These are phyloP conservation scores for Colletotrichum truncatum DNA, from an alignment of 2,329 filamentous ascomycete species.

Conservation along the genomic window DNA sequence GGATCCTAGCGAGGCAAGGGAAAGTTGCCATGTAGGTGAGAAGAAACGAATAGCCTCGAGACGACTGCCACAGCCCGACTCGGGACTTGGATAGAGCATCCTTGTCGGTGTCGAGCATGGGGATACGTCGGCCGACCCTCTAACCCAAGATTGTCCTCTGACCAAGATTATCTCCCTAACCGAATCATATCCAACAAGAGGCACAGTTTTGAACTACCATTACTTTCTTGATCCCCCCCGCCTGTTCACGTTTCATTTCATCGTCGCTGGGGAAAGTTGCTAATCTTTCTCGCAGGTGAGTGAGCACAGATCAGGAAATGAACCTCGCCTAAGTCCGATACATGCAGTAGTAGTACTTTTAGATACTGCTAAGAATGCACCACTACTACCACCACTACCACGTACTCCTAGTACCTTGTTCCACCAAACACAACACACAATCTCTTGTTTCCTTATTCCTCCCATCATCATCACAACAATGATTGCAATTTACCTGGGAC, in stretches of 20 bases:
- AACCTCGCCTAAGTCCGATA: not conserved
- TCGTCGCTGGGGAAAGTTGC: not conserved
- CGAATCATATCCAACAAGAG: not conserved
- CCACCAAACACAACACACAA: not conserved
- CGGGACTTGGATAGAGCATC: not conserved
- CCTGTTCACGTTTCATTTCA: not conserved
- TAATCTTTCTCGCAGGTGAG: not conserved
- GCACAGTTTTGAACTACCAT: not conserved
- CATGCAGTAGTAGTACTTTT: too few species aligned
- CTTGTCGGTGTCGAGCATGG: not conserved
- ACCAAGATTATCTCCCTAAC: not conserved
- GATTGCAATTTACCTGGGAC: slow-evolving; percentile 9
- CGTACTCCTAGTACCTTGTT: too few species aligned
- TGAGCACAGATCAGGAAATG: slow-evolving; percentile 11
- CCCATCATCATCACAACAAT: not conserved
- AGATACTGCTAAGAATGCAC: too few species aligned
- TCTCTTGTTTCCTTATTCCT: not conserved
- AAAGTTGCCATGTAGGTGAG: not conserved
- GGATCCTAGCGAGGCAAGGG: not conserved
- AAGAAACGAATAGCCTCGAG: not conserved
- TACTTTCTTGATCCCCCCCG: not conserved
- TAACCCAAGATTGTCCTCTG: too few species aligned
- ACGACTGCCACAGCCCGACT: not conserved
- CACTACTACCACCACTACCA: too few species aligned
- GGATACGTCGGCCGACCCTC: not conserved